phyloP scores from a whole-genome alignment of 192 early-diverging fungal species.

The Entrophospora sp. region DNA sequence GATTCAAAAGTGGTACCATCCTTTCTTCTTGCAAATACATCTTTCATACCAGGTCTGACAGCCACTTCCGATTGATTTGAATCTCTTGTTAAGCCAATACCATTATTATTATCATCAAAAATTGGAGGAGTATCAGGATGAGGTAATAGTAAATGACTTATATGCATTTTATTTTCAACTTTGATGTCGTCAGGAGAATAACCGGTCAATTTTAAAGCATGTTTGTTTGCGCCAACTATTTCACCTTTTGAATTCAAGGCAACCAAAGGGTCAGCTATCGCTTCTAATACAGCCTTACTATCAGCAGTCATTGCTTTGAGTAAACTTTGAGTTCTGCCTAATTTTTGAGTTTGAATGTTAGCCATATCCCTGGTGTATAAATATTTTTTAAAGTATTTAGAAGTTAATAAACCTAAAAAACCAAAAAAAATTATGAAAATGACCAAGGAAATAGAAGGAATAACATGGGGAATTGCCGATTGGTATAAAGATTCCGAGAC shows the following conservation, averaged over 20 bases:
- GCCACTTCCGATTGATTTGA: neutral
- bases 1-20: constrained; percentile 13
- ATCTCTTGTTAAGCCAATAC: too few species aligned
- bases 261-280: constrained; percentile 10
- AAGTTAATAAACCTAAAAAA: neutral
- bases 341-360: neutral
- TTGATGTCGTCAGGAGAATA: constrained; percentile 10
- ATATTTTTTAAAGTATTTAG: neutral
- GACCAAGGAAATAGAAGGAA: neutral
- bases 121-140: neutral
- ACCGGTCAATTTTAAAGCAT: neutral
- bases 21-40: constrained; percentile 9
- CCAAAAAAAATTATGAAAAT: neutral
- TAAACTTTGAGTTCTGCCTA: constrained; percentile 6
- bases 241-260: neutral
- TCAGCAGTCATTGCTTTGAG: constrained; percentile 9
- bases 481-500: neutral
- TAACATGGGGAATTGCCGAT: neutral
- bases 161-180: constrained; percentile 9
- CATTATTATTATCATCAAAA: too few species aligned
- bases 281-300: constrained; percentile 3
- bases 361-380: neutral
- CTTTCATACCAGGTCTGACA: neutral
- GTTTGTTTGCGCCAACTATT: constrained; percentile 13
- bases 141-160: neutral